These are phyloP conservation scores for Viola pubescens DNA, from an alignment of 441 rosid genomes.

Conservation along the genomic window DNA sequence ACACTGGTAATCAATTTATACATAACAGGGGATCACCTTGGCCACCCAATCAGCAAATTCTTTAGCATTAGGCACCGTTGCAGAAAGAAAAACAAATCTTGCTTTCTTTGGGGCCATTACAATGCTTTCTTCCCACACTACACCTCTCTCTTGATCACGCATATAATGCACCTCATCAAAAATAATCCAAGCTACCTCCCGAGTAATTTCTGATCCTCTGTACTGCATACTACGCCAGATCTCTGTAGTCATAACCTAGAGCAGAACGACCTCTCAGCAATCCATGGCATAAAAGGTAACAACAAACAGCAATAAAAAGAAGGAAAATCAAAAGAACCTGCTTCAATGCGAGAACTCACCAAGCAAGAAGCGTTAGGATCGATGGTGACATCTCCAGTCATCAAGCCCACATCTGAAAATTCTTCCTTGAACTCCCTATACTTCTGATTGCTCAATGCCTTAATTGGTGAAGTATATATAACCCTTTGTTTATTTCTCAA, in stretches of 20 bases:
- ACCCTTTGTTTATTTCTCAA: constrained; percentile 80
- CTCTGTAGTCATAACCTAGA: constrained; percentile 97
- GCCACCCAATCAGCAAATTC: constrained; percentile 99
- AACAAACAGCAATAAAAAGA: neutral
- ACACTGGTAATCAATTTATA: constrained; percentile 1
- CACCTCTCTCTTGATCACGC: constrained; percentile 99
- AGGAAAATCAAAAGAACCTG: neutral
- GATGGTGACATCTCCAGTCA: constrained; percentile 96
- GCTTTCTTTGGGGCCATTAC: constrained; percentile 98
- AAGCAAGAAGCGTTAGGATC: constrained; percentile 94
- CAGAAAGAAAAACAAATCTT: constrained; percentile 90
- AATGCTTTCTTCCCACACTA: constrained; percentile 99
- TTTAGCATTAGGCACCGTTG: constrained; percentile 96
- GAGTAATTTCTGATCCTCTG: constrained; percentile 81
- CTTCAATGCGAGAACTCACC: constrained; percentile 30
- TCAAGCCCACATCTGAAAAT: constrained; percentile 95
- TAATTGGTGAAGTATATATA: constrained; percentile 91
- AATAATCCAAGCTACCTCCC: constrained; percentile 96
- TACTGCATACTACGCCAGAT: constrained; percentile 99
- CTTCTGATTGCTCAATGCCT: constrained; percentile 95
- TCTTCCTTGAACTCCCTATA: constrained; percentile 95
- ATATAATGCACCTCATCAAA: constrained; percentile 99
- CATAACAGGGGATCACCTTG: constrained; percentile 41
- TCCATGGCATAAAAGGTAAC: constrained; percentile 11
- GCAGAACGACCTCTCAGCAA: constrained; percentile 17